Conservation (phyloP, 2,329 filamentous ascomycete species). For the Fusarium sororula region DNA sequence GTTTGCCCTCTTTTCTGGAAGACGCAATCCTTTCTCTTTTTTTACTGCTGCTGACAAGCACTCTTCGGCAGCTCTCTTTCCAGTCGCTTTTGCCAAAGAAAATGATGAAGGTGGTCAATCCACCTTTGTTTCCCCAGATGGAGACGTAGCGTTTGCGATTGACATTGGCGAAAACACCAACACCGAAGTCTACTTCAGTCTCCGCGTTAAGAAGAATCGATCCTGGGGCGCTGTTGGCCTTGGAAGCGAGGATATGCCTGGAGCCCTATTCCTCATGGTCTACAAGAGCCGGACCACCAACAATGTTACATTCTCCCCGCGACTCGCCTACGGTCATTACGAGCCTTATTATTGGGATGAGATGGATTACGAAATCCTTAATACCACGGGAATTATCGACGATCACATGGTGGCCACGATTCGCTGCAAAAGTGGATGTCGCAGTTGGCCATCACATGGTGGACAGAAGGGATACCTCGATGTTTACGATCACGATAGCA, state of each 20-base stretch:
- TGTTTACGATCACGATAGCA: slow-evolving; percentile 55
- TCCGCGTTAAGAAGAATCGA: slow-evolving; percentile 56
- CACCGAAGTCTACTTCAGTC: slow-evolving; percentile 63
- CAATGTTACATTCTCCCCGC: slow-evolving; percentile 66
- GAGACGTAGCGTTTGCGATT: slow-evolving; percentile 59
- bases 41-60: not conserved
- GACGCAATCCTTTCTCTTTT: not conserved
- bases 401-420: slow-evolving; percentile 60
- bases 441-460: slow-evolving; percentile 54
- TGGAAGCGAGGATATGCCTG: slow-evolving; percentile 60
- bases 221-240: slow-evolving; percentile 66
- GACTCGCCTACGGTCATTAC: slow-evolving; percentile 58
- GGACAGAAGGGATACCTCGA: slow-evolving; percentile 56
- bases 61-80: slow-evolving; percentile 37
- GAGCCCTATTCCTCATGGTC: slow-evolving; percentile 63
- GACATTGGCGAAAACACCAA: slow-evolving; percentile 58
- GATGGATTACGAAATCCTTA: slow-evolving; percentile 55
- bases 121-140: slow-evolving; percentile 55
- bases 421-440: slow-evolving; percentile 61
- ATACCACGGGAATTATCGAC: slow-evolving; percentile 58
- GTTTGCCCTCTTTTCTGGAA: not conserved
- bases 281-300: slow-evolving; percentile 58
- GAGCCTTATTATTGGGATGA: slow-evolving; percentile 60
- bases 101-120: slow-evolving; percentile 49
- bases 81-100: slow-evolving; percentile 38